Base-by-base conservation (phyloP, 495 filamentous ascomycete species). In the Penicillium salamii region DNA sequence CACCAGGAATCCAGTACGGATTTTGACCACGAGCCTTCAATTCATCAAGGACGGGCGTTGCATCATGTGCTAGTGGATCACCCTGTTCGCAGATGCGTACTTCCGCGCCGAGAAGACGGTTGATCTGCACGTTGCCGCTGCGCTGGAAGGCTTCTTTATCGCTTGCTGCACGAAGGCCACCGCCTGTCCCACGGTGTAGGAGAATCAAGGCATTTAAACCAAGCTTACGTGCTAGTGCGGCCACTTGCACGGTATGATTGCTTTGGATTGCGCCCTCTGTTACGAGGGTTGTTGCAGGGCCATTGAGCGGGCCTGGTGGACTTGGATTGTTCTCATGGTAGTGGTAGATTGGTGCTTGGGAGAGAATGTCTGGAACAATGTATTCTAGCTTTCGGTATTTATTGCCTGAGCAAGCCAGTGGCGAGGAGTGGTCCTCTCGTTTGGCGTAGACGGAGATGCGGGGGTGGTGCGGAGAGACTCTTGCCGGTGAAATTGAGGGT, bases 351-450 rank as follows among this genome's bases (percentile, higher is more conserved):
- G 59, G 62, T 11, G 24, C 29, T 7, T 26, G 9, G 24, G 55
- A 61, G 31, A 66, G 58, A 20, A 71, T 66, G 33, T 74, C 67
- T 0, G 68, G 68, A 12, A 71, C 50, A 20, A 74, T 63, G 53
- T 74, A 74, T 57, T 74, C 70, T 23, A 74, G 58, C 52, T 74
- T 74, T 38, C 70, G 68, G 55, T 71, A 70, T 60, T 74, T 74
- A 55, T 74, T 74, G 21, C 70, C 70, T 19, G 68, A 43, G 38
- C 60, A 62, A 42, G 67, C 62, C 38, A 74, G 62, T 15, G 66
- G 67, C 36, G 67, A 62, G 48, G 50, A 50, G 17, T 69, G 67
- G 62, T 74, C 70, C 59, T 74, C 70, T n/a, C 68, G 55, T 52
- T 71, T 71, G 46, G 57, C 53, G 57, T 59, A 63, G 52, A 72